Percentiles rank a stretch among this genome's conserved stretches.
Evolutionary conservation across 805 yeast genomes (phyloP).

Genomic region (Suhomyces tanzawaensis): DNA sequence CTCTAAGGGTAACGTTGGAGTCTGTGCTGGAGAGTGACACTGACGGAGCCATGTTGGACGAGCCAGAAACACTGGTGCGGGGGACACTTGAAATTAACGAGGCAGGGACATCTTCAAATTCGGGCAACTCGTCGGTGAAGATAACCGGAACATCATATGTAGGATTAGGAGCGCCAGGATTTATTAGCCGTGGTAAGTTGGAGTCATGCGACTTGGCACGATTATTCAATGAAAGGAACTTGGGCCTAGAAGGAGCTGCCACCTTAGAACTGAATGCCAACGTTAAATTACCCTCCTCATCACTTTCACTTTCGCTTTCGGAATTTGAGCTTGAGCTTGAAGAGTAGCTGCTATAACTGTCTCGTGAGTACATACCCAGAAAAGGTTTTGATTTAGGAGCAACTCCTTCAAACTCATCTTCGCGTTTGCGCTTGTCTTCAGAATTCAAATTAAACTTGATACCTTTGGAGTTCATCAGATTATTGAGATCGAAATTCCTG

Average conservation of each 20-base stretch:
- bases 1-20: conserved; percentile 16
- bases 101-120: conserved; percentile 42
- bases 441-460: conserved; percentile 3
- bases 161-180: conserved; percentile 8
- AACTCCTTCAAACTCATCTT: conserved; percentile 17
- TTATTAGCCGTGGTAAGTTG: conserved; percentile 30
- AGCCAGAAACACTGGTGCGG: conserved; percentile 20
- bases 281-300: conserved; percentile 43
- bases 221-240: conserved; percentile 28
- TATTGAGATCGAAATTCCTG: conserved; percentile 33
- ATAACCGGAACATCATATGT: conserved; percentile 29
- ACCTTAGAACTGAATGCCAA: conserved; percentile 44
- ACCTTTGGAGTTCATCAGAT: conserved; percentile 31
- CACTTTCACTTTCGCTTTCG: conserved; percentile 30
- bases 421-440: conserved; percentile 1
- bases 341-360: conserved; percentile 11
- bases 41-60: conserved; percentile 12
- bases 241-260: conserved; percentile 32
- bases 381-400: conserved; percentile 17
- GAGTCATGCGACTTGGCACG: conserved; percentile 44
- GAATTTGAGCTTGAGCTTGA: conserved; percentile 12
- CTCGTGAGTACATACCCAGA: not conserved
- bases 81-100: conserved; percentile 34
- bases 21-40: conserved; percentile 14
- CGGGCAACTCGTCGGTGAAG: conserved; percentile 30